Conservation (phyloP, 2,329 filamentous ascomycete genomes). For the Acephala macrosclerotiorum region DNA sequence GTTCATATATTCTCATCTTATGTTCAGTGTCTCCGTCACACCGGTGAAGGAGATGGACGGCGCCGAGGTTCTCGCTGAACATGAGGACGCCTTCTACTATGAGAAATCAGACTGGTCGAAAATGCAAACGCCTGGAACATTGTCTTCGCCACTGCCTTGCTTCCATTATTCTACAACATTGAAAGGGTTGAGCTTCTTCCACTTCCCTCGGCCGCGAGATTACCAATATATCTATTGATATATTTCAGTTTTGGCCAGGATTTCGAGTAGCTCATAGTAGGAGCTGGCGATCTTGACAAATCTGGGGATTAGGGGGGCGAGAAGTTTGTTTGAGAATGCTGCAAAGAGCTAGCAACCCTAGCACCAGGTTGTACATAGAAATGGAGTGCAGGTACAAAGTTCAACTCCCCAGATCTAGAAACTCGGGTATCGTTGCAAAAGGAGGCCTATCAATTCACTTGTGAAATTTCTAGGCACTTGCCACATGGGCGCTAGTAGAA, state of each 20-base stretch:
- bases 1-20: neutral
- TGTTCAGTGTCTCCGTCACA: neutral
- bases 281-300: neutral
- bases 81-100: neutral
- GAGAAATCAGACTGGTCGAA: neutral
- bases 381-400: neutral
- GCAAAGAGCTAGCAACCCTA: neutral
- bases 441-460: conserved; percentile 1
- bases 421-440: neutral
- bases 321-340: neutral
- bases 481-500: neutral
- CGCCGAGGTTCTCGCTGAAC: neutral
- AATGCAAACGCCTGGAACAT: neutral
- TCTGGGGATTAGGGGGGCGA: neutral
- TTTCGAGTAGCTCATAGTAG: neutral
- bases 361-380: neutral
- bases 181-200: neutral
- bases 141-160: neutral
- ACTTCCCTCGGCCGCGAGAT: neutral
- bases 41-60: neutral
- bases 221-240: too few species aligned
- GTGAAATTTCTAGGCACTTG: neutral
- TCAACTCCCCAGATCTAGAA: neutral
- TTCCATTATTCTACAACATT: neutral
- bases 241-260: neutral